Evolutionary conservation across 805 yeast genomes (phyloP).

Genomic region (Yarrowia bubula): DNA sequence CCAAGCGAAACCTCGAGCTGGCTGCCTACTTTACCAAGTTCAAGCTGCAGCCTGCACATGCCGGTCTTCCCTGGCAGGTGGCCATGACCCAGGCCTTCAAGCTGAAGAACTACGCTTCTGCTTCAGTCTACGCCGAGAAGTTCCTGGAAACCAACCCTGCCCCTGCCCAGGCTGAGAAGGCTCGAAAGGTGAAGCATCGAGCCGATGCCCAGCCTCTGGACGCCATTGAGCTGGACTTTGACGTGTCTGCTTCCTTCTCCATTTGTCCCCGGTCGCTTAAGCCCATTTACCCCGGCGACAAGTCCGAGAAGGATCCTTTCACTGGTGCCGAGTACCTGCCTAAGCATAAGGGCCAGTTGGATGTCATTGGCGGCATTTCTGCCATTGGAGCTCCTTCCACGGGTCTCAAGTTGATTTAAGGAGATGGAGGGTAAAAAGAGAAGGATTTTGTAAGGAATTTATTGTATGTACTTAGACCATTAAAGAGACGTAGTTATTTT

Average conservation of each 20-base stretch:
- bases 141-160: conserved; percentile 49
- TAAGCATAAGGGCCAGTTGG: conserved; percentile 72
- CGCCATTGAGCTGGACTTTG: conserved; percentile 86
- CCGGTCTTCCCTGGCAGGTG: conserved; percentile 83
- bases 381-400: conserved; percentile 88
- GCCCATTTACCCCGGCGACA: conserved; percentile 80
- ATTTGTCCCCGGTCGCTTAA: conserved; percentile 84
- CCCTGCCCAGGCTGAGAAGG: conserved; percentile 71
- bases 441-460: background rate
- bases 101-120: conserved; percentile 81
- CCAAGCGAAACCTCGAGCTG: conserved; percentile 85
- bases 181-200: conserved; percentile 73
- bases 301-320: conserved; percentile 70
- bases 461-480: background rate
- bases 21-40: conserved; percentile 95
- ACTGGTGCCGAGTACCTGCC: conserved; percentile 86
- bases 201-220: conserved; percentile 82
- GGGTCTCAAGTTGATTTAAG: conserved; percentile 52
- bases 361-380: conserved; percentile 72
- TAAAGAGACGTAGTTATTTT: background rate
- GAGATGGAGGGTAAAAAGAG: background rate
- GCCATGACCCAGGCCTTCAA: conserved; percentile 93
- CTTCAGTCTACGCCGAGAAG: conserved; percentile 85
- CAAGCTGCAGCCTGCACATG: conserved; percentile 76
- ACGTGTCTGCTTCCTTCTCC: conserved; percentile 86